Evolutionary conservation across 192 early-diverging fungal species (phyloP), one percentile per base, ranked within the genome.

Genomic region (Chytriomyces confervae): DNA sequence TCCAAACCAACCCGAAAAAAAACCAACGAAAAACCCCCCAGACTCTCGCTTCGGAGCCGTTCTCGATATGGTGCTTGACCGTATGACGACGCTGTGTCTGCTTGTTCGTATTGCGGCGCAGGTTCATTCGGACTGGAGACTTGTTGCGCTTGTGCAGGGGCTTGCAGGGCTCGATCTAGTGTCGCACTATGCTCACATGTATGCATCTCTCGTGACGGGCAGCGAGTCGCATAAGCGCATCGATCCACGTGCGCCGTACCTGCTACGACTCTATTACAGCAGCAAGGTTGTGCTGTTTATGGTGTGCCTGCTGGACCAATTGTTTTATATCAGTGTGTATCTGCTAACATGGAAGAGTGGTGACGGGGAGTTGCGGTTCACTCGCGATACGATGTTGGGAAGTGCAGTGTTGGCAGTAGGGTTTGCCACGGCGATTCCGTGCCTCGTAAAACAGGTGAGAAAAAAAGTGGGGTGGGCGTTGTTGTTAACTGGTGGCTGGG

Each of bases 171-270:
- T 99, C 62, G 98, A 99, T 77, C 89, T 99, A 47, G 93, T 92
- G 75, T 94, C 93, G 76, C 98, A 99, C 81, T 99, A 99, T 79
- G 93, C 98, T 91, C 98, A 99, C 62, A 99, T 99, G 96, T 96
- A 97, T 84, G 89, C 92, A 67, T 94, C 95, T 27, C 85, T 98
- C 69, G 91, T 90, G 9, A 89, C 91, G 5, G 98, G 98, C 76
- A 84, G 90, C 44, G 86, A 89, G 6, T 96, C 94, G 79, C 98
- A 99, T 85, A 99, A 99, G 81, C 86, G 91, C 57, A 91, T 98
- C 68, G 89, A 90, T 66, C 85, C 89, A 20, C 80, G 86, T 7
- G 88, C 91, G 48, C 95, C 94, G 79, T 87, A 86, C 6, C 87
- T 96, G 20, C 86, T 99, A 67, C 88, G 90, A 13, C 88, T 94